These are phyloP conservation scores for Pisolithus marmoratus DNA, from an alignment of 768 basidiomycete genomes.

Conservation along the genomic window DNA sequence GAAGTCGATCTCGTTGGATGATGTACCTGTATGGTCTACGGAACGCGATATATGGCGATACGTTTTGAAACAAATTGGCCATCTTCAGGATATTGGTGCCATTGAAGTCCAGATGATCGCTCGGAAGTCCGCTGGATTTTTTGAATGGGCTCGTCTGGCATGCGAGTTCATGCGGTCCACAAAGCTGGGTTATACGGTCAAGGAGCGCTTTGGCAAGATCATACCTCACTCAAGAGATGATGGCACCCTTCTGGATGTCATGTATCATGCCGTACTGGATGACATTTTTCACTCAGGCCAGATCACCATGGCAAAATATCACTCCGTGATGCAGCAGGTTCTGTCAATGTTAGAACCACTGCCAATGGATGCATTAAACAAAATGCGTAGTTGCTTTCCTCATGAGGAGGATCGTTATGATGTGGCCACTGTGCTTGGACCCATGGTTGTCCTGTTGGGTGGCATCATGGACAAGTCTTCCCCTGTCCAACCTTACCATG, in stretches of 20 bases:
- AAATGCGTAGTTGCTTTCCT: neutral
- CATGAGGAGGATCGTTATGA: neutral
- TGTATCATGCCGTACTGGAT: neutral
- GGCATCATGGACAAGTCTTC: neutral
- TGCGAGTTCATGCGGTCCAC: neutral
- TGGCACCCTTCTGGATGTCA: neutral
- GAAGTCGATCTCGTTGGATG: neutral
- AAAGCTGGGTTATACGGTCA: too few relatives aligned
- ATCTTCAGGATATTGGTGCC: too few relatives aligned
- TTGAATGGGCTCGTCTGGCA: neutral
- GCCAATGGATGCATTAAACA: neutral
- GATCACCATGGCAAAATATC: neutral
- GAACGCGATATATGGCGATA: too few relatives aligned
- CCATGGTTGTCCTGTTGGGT: constrained; percentile 5
- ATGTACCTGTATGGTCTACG: neutral
- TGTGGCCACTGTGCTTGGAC: neutral
- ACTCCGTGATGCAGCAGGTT: neutral
- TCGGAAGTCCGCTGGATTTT: neutral
- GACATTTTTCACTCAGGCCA: neutral
- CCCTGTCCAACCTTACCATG: constrained; percentile 16
- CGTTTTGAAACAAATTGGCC: too few relatives aligned
- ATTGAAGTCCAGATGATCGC: neutral
- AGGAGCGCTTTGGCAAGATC: neutral
- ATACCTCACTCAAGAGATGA: neutral
- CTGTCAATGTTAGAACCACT: constrained; percentile 4